phyloP scores from a whole-genome alignment of 1,284 basidiomycete genomes.

The Psilocybe mexicana region DNA sequence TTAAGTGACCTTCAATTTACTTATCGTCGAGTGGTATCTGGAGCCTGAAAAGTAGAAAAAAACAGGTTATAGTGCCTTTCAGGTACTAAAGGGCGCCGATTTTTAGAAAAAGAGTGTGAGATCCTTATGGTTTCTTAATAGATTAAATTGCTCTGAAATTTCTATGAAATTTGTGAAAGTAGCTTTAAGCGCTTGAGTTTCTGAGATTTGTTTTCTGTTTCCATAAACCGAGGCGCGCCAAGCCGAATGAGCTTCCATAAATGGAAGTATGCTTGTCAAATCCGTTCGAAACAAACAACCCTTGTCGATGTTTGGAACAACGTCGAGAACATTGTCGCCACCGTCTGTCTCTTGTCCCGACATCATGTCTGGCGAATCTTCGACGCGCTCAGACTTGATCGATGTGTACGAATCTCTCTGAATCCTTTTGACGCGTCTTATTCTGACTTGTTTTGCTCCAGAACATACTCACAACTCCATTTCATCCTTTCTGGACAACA shows the following conservation, averaged over 20 bases:
- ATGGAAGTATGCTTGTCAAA: not conserved
- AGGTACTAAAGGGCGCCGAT: no score
- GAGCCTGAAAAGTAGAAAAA: no score
- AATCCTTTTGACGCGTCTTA: not conserved
- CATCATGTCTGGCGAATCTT: conserved; percentile 28
- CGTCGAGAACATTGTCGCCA: not conserved
- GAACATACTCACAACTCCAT: conserved; percentile 54
- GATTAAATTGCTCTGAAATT: no score
- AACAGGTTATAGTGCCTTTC: no score
- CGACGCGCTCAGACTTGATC: conserved; percentile 30
- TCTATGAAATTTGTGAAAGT: no score
- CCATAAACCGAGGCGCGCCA: no score
- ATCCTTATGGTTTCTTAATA: no score
- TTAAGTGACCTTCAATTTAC: no score
- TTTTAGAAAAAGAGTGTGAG: no score
- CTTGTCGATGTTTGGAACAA: not conserved
- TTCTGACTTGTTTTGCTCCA: conserved; percentile 8
- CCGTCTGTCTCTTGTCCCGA: not conserved
- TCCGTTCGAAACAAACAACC: not conserved
- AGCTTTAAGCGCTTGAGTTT: no score
- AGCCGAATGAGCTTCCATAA: not conserved
- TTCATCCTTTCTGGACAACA: conserved; percentile 56
- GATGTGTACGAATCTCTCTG: conserved; percentile 25
- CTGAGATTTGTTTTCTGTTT: no score
- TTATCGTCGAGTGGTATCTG: no score